Base-by-base conservation (phyloP, 2,329 filamentous ascomycete species). In the Stachybotrys chartarum region DNA sequence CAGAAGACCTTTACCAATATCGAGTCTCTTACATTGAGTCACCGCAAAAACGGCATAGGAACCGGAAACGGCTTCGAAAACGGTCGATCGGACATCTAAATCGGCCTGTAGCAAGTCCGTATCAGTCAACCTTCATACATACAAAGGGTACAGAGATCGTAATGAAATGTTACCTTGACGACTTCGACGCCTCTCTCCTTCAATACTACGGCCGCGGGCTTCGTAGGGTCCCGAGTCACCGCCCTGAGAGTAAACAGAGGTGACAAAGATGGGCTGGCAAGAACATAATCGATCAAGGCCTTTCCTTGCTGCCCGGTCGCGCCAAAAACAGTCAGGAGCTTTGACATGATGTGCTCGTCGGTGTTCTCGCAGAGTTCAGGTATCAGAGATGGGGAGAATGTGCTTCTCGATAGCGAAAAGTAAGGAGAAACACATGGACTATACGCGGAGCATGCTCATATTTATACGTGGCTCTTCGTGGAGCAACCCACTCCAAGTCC, bases 221-320 rank as follows among this genome's bases (percentile, higher is more conserved):
- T 53, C 7, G 16, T 35, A 7, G 30, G 8, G 44, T 55, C 54
- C 6, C 51, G 50, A 42, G 54, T 52, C 4, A 55, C 42, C 6
- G 35, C 54, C 10, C 54, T 50, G 3, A 52, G 12, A 8, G n/a
- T 42, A 35, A 53, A 55, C 12, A 14, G 16, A 12, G 24, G 14
- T 4, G 54, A 55, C 10, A 55, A 50, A 5, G 10, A 7, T 14
- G 50, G 30, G 24, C n/a, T 24, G 16, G 18, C 45, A 31, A 52
- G 54, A 11, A 55, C 24, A 18, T 52, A 42, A 8, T 52, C 16
- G 12, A 53, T 49, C 7, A 55, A 7, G 6, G 54, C 30, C 6
- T 44, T 50, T 8, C 54, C 54, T 30, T 55, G 54, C 6, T 53
- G 42, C n/a, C 54, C 54, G 0, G 54, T 55, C 14, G 50, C 54